Percentiles rank a stretch among this genome's conserved stretches.
These are phyloP conservation scores for Spinellus fusiger DNA, from an alignment of 192 early-diverging fungal species.

Conservation along the genomic window DNA sequence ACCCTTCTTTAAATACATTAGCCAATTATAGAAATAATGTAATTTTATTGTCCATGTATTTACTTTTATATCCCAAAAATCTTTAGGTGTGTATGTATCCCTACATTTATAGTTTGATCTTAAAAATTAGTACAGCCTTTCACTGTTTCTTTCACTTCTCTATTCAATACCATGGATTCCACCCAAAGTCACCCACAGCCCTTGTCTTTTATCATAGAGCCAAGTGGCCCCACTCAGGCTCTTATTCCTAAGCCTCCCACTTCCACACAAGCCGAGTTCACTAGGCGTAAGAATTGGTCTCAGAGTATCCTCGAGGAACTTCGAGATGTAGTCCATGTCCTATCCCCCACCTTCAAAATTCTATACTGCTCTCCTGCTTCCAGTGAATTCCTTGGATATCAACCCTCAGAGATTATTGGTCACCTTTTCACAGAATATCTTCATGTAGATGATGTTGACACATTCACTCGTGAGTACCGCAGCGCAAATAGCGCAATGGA, in stretches of 20 bases:
- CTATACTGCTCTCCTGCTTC: conserved; percentile 27
- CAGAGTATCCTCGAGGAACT: conserved; percentile 24
- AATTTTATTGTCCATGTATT: too few relatives aligned
- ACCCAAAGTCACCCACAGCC: background rate
- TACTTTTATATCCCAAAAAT: too few relatives aligned
- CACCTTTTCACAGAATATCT: conserved; percentile 26
- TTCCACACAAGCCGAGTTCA: conserved; percentile 20
- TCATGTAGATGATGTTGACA: conserved; percentile 30
- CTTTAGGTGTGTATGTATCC: too few relatives aligned
- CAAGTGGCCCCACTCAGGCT: background rate
- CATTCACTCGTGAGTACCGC: conserved; percentile 23
- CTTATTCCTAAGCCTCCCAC: background rate
- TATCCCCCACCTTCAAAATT: conserved; percentile 19
- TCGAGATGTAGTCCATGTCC: conserved; percentile 28
- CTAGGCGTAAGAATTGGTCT: conserved; percentile 32
- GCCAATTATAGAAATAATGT: too few relatives aligned
- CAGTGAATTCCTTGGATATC: conserved; percentile 26
- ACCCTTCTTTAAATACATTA: too few relatives aligned
- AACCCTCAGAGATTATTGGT: conserved; percentile 23
- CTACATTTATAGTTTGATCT: too few relatives aligned
- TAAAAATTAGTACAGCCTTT: too few relatives aligned
- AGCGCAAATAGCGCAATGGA: background rate
- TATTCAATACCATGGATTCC: background rate
- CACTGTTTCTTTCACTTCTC: background rate
- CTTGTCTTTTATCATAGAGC: background rate